Base-by-base conservation (phyloP, 306 rosid genomes). In the Castanea sativa region DNA sequence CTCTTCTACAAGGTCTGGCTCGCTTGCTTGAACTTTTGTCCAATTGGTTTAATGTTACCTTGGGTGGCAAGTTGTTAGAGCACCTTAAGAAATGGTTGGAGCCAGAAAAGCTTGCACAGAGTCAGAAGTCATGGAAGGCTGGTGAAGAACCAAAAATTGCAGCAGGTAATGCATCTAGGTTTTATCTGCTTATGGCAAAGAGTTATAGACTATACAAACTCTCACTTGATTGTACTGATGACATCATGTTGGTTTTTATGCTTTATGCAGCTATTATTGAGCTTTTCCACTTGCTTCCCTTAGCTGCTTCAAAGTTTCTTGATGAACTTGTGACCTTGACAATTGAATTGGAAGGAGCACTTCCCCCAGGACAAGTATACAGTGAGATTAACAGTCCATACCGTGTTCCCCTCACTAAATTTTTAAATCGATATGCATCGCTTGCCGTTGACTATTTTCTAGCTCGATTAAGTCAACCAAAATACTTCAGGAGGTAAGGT, bases 111-210 rank as follows among this genome's bases (percentile, higher is more conserved):
- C 97, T 96, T 81, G 98, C 98, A 53, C 96, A 93, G 63, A 87
- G 94, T 85, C 99, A 96, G 85, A 93, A 93, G 81, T 71, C 91
- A 83, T 96, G 99, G 99, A 96, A 96, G 89, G 93, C 99, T 74
- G 99, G 99, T 70, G 99, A 96, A 88, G 99, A 96, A 84, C 99
- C 99, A 55, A 96, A 93, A 88, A 93, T 96, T 84, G 99, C 99
- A 9, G 99, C 99, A 68, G 99, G 99, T 96, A 83, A 79, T 64
- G 73, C 69, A 70, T 74, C 76, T 70, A 57, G 38, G 61, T 82
- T 72, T 86, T 73, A 63, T 78, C 70, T 82, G 70, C 55, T 76
- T 64, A 56, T 72, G 76, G 43, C 71, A 77, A 68, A 76, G 6
- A 59, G 71, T 76, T 25, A 68, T 81, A 56, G 81, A 56, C 69